These are phyloP conservation scores for Termitomyces sp. DNA, from an alignment of 768 basidiomycete species.

Conservation along the genomic window DNA sequence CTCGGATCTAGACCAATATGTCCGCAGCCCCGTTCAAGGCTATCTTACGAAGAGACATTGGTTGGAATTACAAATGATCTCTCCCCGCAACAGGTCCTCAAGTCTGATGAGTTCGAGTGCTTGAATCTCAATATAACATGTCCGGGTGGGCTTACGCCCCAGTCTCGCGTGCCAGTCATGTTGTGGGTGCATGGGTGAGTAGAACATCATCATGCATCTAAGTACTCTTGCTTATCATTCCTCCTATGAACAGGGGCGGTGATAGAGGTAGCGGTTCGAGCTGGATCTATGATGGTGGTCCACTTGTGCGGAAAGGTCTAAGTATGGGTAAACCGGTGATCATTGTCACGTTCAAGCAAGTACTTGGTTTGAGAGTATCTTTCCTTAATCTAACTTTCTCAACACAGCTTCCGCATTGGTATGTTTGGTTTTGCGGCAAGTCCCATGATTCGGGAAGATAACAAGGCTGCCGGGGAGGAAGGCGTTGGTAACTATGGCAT, in stretches of 20 bases:
- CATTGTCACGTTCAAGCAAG: slow-evolving; percentile 75
- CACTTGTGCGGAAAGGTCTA: slow-evolving; percentile 67
- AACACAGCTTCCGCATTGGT: slow-evolving; percentile 69
- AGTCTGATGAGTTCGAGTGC: slow-evolving; percentile 76
- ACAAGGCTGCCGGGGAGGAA: slow-evolving; percentile 57
- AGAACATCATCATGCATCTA: slow-evolving; percentile 1
- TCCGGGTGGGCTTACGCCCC: slow-evolving; percentile 51
- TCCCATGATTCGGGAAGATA: slow-evolving; percentile 63
- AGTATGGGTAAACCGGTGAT: slow-evolving; percentile 61
- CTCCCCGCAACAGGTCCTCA: slow-evolving; percentile 49
- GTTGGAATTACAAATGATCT: slow-evolving; percentile 54
- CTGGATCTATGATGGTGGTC: slow-evolving; percentile 76
- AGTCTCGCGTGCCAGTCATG: slow-evolving; percentile 71
- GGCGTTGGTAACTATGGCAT: slow-evolving; percentile 78
- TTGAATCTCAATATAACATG: slow-evolving; percentile 79
- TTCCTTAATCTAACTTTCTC: not conserved
- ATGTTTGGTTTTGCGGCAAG: slow-evolving; percentile 75
- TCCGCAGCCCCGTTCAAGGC: slow-evolving; percentile 51
- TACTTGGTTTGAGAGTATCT: slow-evolving; percentile 5
- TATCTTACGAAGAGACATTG: slow-evolving; percentile 54
- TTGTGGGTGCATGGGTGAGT: slow-evolving; percentile 83
- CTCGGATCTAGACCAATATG: slow-evolving; percentile 59
- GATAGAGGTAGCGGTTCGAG: slow-evolving; percentile 71
- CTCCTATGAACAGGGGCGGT: slow-evolving; percentile 48
- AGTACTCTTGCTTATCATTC: slow-evolving; percentile 3